These are phyloP conservation scores for Aureobasidium sp. DNA, from an alignment of 2,329 filamentous ascomycete species.

Conservation along the genomic window DNA sequence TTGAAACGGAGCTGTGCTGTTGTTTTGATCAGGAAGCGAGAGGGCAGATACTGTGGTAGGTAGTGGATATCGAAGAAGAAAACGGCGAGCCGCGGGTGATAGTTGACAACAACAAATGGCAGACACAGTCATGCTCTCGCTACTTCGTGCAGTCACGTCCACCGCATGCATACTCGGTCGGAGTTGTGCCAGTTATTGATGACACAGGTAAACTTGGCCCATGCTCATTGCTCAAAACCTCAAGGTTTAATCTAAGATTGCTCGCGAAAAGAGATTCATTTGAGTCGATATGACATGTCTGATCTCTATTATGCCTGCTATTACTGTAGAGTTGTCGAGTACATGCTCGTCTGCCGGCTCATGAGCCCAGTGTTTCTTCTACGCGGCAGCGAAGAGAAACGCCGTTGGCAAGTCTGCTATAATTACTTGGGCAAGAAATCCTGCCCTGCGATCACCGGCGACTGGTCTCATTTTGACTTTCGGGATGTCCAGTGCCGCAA, in stretches of 20 bases:
- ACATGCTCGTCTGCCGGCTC: not conserved
- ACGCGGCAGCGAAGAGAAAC: not conserved
- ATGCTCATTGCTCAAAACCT: not conserved
- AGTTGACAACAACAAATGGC: not conserved
- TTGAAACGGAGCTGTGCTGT: not conserved
- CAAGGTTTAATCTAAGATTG: not conserved
- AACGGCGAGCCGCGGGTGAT: not conserved
- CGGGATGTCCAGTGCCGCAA: not conserved
- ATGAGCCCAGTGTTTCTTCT: not conserved
- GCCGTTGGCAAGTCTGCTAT: not conserved
- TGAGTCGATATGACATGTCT: not conserved
- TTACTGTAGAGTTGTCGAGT: not conserved
- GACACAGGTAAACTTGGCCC: not conserved
- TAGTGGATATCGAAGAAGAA: not conserved
- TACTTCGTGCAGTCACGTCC: not conserved
- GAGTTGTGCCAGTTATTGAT: not conserved
- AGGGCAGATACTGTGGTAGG: not conserved
- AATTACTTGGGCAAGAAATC: not conserved
- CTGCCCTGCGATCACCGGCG: not conserved
- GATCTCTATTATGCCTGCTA: not conserved
- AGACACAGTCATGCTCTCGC: not conserved
- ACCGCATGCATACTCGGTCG: not conserved
- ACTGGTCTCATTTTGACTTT: not conserved
- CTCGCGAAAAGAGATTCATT: not conserved
- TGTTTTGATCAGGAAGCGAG: not conserved